A percentile compares a stretch with the other conserved stretches of the same genome.
These are phyloP conservation scores for Fusarium sororula DNA, from an alignment of 2,329 filamentous ascomycete genomes.

Conservation along the genomic window DNA sequence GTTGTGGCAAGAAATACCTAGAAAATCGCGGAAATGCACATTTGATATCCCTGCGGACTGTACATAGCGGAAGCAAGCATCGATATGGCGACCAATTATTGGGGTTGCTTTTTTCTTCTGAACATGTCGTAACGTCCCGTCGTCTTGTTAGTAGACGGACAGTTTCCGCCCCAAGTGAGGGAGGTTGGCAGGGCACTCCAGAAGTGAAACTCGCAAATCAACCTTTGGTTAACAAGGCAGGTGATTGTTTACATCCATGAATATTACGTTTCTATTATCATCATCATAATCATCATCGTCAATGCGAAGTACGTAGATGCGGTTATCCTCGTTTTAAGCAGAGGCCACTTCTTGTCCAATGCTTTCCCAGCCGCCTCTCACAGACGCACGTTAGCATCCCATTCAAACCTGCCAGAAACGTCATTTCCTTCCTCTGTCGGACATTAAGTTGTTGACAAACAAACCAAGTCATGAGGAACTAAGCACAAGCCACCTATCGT, in stretches of 20 bases:
- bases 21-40: no score
- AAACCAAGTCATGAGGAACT: neutral
- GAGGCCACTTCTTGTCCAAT: neutral
- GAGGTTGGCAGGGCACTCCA: neutral
- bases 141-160: neutral
- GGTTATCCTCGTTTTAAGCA: neutral
- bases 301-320: neutral
- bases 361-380: conserved; percentile 4
- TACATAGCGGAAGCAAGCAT: conserved; percentile 2
- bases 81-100: neutral
- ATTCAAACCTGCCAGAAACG: conserved; percentile 5
- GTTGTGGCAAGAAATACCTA: no score
- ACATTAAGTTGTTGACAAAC: neutral
- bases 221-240: neutral
- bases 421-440: conserved; percentile 1
- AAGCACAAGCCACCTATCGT: neutral
- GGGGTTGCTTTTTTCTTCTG: conserved; percentile 6
- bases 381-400: neutral
- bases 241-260: neutral
- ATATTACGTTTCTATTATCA: neutral
- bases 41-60: no score
- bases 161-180: neutral
- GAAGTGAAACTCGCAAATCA: neutral
- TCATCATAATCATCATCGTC: neutral
- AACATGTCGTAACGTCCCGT: neutral